Evolutionary conservation across 331 rosid genomes (phyloP), one percentile per base, ranked within the genome.

Genomic region (Stylosanthes scabra): DNA sequence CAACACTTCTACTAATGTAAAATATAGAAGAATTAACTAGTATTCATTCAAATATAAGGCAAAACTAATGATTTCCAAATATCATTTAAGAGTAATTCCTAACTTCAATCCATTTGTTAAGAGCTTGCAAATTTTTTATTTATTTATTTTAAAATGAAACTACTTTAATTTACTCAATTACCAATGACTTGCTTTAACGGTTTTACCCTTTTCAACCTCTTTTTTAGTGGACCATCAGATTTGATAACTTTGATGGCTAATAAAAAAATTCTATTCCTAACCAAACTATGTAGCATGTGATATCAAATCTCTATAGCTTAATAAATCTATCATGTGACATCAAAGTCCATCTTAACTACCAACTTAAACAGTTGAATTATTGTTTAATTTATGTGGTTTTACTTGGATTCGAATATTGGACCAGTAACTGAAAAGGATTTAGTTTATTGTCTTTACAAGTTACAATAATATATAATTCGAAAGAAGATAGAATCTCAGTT

Each of bases 321-420:
- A 80, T 61, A 68, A 76, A 34, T 40, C n/a, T n/a, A n/a, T 58
- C 80, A 72, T 68, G 87, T 80, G 80, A 72, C 29, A 76, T 62
- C 70, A 70, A 69, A 80, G 69, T 74, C 58, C 63, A 72, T 72
- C 78, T 63, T 52, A 69, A 76, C 84, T 49, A 68, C 84, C 58
- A 68, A 74, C 79, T 56, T 78, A 60, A 79, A 60, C 76, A 28
- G 63, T 61, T 80, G 67, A n/a, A 66, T 74, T 60, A 71, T 71
- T 71, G 50, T 10, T 57, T 1, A 7, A 55, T 39, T n/a, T 42
- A 9, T 25, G 37, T 31, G n/a, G 37, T 5, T 64, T 46, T 78
- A 66, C 67, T 59, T 47, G 4, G 14, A 37, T 0, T 78, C 31
- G 6, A 63, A 16, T 54, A 8, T 34, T 63, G 14, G 50, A 63